Conservation (phyloP, 2,329 filamentous ascomycete genomes). For the Fusarium goolgardi region DNA sequence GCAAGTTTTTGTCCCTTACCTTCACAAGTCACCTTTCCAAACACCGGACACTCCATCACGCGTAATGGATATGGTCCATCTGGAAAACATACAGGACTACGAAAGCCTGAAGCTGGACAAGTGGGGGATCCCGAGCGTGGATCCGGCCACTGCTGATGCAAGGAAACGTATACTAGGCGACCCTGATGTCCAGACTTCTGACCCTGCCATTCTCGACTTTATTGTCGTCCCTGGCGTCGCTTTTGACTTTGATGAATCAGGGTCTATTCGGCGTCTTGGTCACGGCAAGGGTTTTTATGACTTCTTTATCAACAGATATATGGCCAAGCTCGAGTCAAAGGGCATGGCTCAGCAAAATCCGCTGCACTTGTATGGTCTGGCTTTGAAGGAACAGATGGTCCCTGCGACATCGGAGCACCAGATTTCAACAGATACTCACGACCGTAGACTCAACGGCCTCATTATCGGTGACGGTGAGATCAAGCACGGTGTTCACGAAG, state of each 20-base stretch:
- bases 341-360: slow-evolving; percentile 51
- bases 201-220: slow-evolving; percentile 74
- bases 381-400: slow-evolving; percentile 87
- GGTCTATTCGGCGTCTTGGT: slow-evolving; percentile 78
- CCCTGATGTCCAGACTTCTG: slow-evolving; percentile 57
- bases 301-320: slow-evolving; percentile 84
- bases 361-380: slow-evolving; percentile 76
- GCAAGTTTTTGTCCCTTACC: slow-evolving; percentile 90
- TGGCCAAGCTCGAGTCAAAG: slow-evolving; percentile 56
- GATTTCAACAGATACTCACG: slow-evolving; percentile 80
- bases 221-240: slow-evolving; percentile 94
- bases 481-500: slow-evolving; percentile 49
- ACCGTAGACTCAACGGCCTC: slow-evolving; percentile 83
- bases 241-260: slow-evolving; percentile 74
- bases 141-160: slow-evolving; percentile 69
- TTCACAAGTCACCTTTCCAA: slow-evolving; percentile 71
- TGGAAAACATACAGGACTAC: slow-evolving; percentile 80
- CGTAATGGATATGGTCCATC: slow-evolving; percentile 94
- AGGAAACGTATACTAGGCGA: slow-evolving; percentile 81
- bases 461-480: slow-evolving; percentile 77
- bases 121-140: slow-evolving; percentile 95
- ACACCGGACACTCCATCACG: slow-evolving; percentile 65
- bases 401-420: slow-evolving; percentile 65
- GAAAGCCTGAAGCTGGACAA: slow-evolving; percentile 79
- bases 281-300: slow-evolving; percentile 99